Evolutionary conservation across 176 grass and related monocot species (phyloP), one percentile per base, ranked within the genome.

Genomic region (Aegilops speltoides): DNA sequence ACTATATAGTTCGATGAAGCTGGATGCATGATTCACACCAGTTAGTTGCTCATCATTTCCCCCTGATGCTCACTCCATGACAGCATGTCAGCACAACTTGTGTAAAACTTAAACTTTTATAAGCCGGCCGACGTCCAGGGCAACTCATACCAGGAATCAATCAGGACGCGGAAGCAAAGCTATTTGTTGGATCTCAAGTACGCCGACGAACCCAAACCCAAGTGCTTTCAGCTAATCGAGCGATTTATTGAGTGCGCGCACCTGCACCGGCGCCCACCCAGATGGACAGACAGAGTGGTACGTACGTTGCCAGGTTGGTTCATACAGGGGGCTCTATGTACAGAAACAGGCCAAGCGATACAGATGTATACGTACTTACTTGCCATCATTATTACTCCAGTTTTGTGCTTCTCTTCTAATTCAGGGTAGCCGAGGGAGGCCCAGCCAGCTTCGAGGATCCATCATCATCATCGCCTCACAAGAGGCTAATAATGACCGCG

Each of bases 251-350:
- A 54, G 16, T 54, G 50, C 5, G 50, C 3, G 5, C 16, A 54
- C 50, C 50, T 54, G 50, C 50, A 54, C 5, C 50, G 7, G 2
- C 19, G 50, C 48, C 48, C 48, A 52, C 48, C 15, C 48, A 52
- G 48, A 52, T 52, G 48, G 15, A 2, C 48, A 0, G 45, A 59
- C 43, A 26, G 2, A 57, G 59, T 24, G 59, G 59, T 76, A 25
- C 13, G 59, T 74, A 24, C 11, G 15, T 40, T 12, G 68, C 68
- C 22, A 74, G 40, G 62, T 60, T 68, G 63, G 76, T 52, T 91
- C 23, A 13, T 82, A 91, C 77, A 83, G 14, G 63, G 66, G 74
- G 77, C 28, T 41, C 52, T 88, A 85, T 85, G 78, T 88, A 91
- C 90, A 91, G 50, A 61, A 41, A 80, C 22, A 40, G 31, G 50